Percentiles rank a stretch among this genome's conserved stretches.
Conservation (phyloP, 2,329 filamentous ascomycete genomes). For the Nemania bipapillata region DNA sequence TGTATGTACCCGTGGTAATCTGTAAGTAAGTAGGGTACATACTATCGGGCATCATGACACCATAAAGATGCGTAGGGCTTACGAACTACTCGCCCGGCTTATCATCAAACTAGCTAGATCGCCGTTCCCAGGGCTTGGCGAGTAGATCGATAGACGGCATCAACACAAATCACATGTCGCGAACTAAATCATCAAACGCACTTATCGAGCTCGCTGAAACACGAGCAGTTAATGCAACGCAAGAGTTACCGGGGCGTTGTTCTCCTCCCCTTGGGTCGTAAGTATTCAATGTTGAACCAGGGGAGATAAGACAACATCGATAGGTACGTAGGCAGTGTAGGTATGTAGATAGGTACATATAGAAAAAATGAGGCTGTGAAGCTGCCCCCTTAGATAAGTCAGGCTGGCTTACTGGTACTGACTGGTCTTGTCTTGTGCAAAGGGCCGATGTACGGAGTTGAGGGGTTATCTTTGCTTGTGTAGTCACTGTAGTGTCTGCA, state of each 20-base stretch:
- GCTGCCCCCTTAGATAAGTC: background rate
- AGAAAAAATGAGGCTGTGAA: slow-evolving; percentile 14
- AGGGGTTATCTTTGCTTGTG: slow-evolving; percentile 26
- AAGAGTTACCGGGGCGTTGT: background rate
- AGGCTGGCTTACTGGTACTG: slow-evolving; percentile 6
- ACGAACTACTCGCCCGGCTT: slow-evolving; percentile 12
- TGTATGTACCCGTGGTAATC: no score
- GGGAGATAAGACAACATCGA: background rate
- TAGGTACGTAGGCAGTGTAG: background rate
- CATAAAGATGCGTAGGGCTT: slow-evolving; percentile 16
- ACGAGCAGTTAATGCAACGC: slow-evolving; percentile 18
- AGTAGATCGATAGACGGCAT: slow-evolving; percentile 5
- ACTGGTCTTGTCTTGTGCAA: background rate
- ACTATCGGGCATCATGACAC: slow-evolving; percentile 13
- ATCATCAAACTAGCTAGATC: slow-evolving; percentile 19
- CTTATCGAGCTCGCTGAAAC: slow-evolving; percentile 25
- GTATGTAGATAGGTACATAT: background rate
- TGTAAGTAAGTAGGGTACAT: no score
- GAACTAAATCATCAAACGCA: slow-evolving; percentile 9
- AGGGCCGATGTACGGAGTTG: slow-evolving; percentile 37
- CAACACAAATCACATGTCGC: background rate
- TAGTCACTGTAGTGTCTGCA: background rate
- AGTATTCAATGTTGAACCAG: slow-evolving; percentile 2
- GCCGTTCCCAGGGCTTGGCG: slow-evolving; percentile 31
- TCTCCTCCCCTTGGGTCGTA: background rate